These are phyloP conservation scores for Lobosporangium transversale DNA, from an alignment of 192 early-diverging fungal species.

Conservation along the genomic window DNA sequence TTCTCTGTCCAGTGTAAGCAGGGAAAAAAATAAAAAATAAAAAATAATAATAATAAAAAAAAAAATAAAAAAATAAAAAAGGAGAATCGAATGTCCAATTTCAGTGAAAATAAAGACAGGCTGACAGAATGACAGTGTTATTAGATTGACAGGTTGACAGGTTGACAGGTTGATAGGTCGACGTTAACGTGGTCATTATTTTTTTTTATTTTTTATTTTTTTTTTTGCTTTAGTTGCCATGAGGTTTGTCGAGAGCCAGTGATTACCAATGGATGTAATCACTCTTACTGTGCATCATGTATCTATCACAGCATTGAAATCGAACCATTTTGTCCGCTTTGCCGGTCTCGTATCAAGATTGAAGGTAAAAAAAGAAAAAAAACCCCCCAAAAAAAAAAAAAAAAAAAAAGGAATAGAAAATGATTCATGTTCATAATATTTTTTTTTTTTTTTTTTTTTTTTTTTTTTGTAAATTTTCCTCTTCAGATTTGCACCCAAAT, in stretches of 20 bases:
- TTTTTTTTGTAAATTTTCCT: too few relatives aligned
- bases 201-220: not conserved
- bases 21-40: too few relatives aligned
- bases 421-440: not conserved
- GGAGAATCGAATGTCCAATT: too few relatives aligned
- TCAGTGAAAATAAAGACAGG: too few relatives aligned
- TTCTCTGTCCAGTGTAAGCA: constrained; percentile 57
- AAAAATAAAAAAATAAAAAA: too few relatives aligned
- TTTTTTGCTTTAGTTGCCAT: constrained; percentile 56
- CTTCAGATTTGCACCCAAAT: constrained; percentile 67
- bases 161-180: too few relatives aligned
- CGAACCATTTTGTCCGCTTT: constrained; percentile 69
- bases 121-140: too few relatives aligned
- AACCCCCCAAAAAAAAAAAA: too few relatives aligned
- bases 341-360: constrained; percentile 55
- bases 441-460: not conserved
- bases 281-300: constrained; percentile 69
- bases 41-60: too few relatives aligned
- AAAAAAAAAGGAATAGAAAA: too few relatives aligned
- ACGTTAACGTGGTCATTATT: not conserved
- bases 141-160: too few relatives aligned
- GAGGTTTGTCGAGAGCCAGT: constrained; percentile 66
- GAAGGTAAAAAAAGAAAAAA: constrained; percentile 34
- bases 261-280: constrained; percentile 68
- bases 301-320: constrained; percentile 64